These are phyloP conservation scores for Macrophomina pseudophaseolina DNA, from an alignment of 2,329 filamentous ascomycete genomes.

Conservation along the genomic window DNA sequence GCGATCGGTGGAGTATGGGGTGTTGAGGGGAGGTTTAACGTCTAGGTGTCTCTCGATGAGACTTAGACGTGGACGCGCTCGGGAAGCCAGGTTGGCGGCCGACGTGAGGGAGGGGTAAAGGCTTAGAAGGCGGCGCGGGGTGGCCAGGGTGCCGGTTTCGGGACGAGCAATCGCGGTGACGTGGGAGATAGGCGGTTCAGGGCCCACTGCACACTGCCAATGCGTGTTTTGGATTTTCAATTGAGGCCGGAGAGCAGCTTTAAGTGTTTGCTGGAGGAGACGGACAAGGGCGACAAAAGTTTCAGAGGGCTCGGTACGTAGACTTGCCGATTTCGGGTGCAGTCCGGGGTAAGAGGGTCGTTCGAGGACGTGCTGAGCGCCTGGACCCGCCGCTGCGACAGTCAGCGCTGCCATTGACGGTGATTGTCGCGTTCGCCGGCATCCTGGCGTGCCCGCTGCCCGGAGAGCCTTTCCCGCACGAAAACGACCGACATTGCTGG, in stretches of 20 bases:
- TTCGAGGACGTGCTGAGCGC: slow-evolving; percentile 18
- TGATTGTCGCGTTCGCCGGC: neutral
- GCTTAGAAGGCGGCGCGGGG: slow-evolving; percentile 22
- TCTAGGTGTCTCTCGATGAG: slow-evolving; percentile 67
- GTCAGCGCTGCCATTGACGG: slow-evolving; percentile 14
- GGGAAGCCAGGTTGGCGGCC: slow-evolving; percentile 54
- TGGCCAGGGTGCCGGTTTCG: slow-evolving; percentile 19
- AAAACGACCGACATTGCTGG: neutral
- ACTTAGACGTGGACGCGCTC: slow-evolving; percentile 56
- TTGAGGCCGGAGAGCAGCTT: neutral
- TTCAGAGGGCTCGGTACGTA: slow-evolving; percentile 17
- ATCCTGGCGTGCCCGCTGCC: neutral
- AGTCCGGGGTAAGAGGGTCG: slow-evolving; percentile 11
- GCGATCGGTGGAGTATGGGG: slow-evolving; percentile 67
- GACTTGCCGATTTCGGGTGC: slow-evolving; percentile 14
- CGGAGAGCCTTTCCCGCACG: neutral
- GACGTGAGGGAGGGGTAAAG: slow-evolving; percentile 36
- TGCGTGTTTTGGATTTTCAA: slow-evolving; percentile 11
- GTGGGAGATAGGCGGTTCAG: slow-evolving; percentile 3
- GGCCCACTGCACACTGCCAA: slow-evolving; percentile 17
- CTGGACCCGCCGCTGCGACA: neutral
- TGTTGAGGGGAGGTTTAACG: slow-evolving; percentile 63
- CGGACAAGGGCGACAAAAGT: slow-evolving; percentile 3
- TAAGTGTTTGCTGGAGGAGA: slow-evolving; percentile 7
- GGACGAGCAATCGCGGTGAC: slow-evolving; percentile 6